Conservation (phyloP, 768 basidiomycete species). For the Termitomyces sp. region DNA sequence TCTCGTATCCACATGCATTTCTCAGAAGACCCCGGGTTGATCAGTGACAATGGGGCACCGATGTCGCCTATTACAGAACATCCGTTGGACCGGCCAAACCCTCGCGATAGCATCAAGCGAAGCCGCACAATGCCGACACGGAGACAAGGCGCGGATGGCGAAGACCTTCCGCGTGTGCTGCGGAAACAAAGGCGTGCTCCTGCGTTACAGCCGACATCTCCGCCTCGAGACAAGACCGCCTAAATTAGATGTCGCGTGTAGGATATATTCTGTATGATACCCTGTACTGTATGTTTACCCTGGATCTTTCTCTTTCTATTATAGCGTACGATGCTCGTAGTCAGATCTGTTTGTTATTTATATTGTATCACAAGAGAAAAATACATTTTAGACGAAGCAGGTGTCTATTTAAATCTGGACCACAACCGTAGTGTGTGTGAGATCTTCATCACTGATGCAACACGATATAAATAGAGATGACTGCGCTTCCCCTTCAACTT, state of each 20-base stretch:
- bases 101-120: constrained; percentile 32
- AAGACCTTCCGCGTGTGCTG: constrained; percentile 36
- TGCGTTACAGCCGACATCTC: constrained; percentile 25
- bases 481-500: not conserved
- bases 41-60: constrained; percentile 37
- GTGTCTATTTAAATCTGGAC: not conserved
- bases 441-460: not conserved
- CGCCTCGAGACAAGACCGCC: constrained; percentile 6
- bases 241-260: not conserved
- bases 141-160: constrained; percentile 20
- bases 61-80: constrained; percentile 47
- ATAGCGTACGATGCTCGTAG: constrained; percentile 5
- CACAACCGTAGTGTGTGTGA: not conserved
- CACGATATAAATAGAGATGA: not conserved
- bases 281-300: constrained; percentile 17
- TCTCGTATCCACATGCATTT: not conserved
- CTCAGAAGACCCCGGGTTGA: constrained; percentile 18
- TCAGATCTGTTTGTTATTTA: constrained; percentile 6
- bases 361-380: not conserved
- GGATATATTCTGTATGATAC: constrained; percentile 13
- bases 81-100: constrained; percentile 22
- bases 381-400: not conserved
- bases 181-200: constrained; percentile 50
- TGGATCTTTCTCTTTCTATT: constrained; percentile 1
- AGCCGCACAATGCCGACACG: constrained; percentile 63